phyloP scores from a whole-genome alignment of 2,329 filamentous ascomycete species.

The Xylariaceae sp. region DNA sequence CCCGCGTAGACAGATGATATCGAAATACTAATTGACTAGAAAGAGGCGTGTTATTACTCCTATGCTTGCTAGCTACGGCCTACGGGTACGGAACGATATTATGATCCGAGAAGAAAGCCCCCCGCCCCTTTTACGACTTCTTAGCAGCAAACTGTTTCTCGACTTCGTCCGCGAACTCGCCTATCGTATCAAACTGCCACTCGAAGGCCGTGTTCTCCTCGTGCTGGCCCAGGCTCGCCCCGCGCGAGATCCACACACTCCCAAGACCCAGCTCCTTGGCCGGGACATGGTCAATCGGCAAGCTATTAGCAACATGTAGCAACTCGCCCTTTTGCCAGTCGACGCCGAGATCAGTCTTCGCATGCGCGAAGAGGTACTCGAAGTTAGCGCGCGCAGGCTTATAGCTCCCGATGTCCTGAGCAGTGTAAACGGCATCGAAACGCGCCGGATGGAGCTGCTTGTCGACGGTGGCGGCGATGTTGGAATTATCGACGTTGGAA shows the following conservation, averaged over 20 bases:
- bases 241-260: slow-evolving; percentile 60
- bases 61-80: neutral
- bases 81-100: neutral
- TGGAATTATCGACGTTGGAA: slow-evolving; percentile 41
- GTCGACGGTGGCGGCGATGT: slow-evolving; percentile 27
- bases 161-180: slow-evolving; percentile 37
- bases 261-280: slow-evolving; percentile 54
- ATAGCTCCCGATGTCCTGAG: slow-evolving; percentile 65
- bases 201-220: slow-evolving; percentile 32
- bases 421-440: slow-evolving; percentile 62
- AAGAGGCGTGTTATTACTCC: neutral
- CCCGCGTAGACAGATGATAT: neutral
- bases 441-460: slow-evolving; percentile 41
- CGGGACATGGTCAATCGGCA: slow-evolving; percentile 62
- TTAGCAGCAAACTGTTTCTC: slow-evolving; percentile 35
- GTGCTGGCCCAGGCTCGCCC: slow-evolving; percentile 29
- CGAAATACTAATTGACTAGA: neutral
- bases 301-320: slow-evolving; percentile 62
- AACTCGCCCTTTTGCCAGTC: slow-evolving; percentile 45
- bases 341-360: slow-evolving; percentile 49
- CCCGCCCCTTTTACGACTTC: slow-evolving; percentile 2
- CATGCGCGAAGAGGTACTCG: slow-evolving; percentile 53
- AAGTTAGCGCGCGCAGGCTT: slow-evolving; percentile 64
- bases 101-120: neutral
- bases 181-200: slow-evolving; percentile 36